A percentile compares a stretch with the other conserved stretches of the same genome.
These are phyloP conservation scores for Naganishia friedmannii DNA, from an alignment of 768 basidiomycete species.

Conservation along the genomic window DNA sequence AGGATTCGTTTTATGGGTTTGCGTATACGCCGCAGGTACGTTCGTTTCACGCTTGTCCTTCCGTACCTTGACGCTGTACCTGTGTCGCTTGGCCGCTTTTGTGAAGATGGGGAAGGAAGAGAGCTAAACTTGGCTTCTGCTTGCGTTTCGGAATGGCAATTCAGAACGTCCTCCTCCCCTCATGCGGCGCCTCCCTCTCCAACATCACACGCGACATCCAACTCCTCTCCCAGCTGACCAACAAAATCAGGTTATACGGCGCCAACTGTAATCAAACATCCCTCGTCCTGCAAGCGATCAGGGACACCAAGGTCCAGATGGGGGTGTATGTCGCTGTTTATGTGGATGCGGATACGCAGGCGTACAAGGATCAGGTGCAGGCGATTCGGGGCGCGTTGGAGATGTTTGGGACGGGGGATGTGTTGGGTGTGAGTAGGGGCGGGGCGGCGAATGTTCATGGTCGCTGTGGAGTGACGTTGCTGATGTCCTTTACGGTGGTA, in stretches of 20 bases:
- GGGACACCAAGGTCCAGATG: slow-evolving; percentile 83
- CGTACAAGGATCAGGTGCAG: slow-evolving; percentile 71
- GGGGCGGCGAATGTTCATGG: no score
- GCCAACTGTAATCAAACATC: slow-evolving; percentile 57
- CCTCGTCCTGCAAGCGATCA: slow-evolving; percentile 74
- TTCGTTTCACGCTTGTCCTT: no score
- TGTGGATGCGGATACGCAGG: slow-evolving; percentile 62
- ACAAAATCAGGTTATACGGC: slow-evolving; percentile 64
- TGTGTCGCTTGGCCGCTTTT: no score
- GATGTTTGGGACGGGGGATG: slow-evolving; percentile 71
- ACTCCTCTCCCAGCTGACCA: slow-evolving; percentile 82
- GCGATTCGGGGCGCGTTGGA: slow-evolving; percentile 66
- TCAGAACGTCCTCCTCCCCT: background rate
- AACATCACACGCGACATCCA: slow-evolving; percentile 50
- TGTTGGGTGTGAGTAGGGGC: slow-evolving; percentile 58
- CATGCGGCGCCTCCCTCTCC: slow-evolving; percentile 43
- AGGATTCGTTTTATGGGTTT: slow-evolving; percentile 76
- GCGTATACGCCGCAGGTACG: slow-evolving; percentile 71
- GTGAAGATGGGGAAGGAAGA: no score
- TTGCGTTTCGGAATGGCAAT: background rate
- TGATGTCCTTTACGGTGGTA: no score
- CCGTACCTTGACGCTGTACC: no score
- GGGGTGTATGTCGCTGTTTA: slow-evolving; percentile 60
- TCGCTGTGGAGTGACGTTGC: no score
- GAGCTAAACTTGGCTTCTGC: no score